Base-by-base conservation (phyloP, 805 yeast genomes). In the Metahyphopichia silvanorum region DNA sequence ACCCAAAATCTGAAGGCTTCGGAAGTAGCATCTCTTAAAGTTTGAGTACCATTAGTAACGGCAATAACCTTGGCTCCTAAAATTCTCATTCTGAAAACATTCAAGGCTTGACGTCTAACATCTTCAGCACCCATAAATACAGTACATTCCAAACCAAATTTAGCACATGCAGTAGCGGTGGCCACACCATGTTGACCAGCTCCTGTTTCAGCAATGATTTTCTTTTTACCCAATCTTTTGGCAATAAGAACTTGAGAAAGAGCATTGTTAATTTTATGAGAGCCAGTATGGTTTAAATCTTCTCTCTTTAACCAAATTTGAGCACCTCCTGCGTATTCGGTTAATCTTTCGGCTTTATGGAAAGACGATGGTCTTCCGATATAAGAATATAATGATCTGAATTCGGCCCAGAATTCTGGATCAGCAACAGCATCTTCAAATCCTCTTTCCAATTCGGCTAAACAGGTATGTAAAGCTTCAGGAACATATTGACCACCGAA, bases 401-500 rank as follows among this genome's bases (percentile, higher is more conserved):
- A 88, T 57, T 93, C 98, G 35, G 79, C 82, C 99, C 99, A 93
- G 73, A 93, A 93, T 21, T 63, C 53, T 23, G 88, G 93, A 62
- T 93, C 98, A 18, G 89, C 86, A 44, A 81, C 80, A 13, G 97
- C 96, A 26, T 69, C 74, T 55, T 85, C 89, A 57, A 89, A 94
- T 4, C 87, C 97, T 33, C 57, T 68, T 66, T 93, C 98, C 37
- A 93, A 74, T 64, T 93, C 95, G 40, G 79, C 76, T 47, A 93
- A 72, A 68, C 98, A 91, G 27, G 95, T 77, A 63, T 89, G 91
- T 52, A 93, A 68, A 15, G 95, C 86, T 69, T 93, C 99, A 24
- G 99, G 99, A 25, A 93, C 98, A 55, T 87, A 93, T 67, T 93
- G 98, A 39, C 99, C 99, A 57, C 99, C 99, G 55, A 87, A 94